A percentile compares a stretch with the other conserved stretches of the same genome.
These are phyloP conservation scores for Rhododendron henanense DNA, from an alignment of 148 eudicot species.

Conservation along the genomic window DNA sequence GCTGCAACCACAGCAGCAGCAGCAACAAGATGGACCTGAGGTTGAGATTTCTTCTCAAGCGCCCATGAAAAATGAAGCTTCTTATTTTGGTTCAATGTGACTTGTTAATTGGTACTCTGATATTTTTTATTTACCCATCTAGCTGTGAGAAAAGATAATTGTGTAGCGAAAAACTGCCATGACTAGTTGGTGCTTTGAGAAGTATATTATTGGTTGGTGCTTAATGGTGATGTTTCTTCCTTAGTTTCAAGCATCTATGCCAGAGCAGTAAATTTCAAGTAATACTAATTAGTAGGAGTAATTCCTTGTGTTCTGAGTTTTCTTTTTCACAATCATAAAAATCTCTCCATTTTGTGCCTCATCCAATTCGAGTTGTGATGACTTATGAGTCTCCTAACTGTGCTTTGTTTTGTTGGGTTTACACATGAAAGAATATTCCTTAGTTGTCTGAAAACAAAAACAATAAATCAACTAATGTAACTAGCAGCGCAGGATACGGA, in stretches of 20 bases:
- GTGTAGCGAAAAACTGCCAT: background rate
- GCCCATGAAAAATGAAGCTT: background rate
- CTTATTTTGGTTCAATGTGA: background rate
- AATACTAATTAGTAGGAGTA: background rate
- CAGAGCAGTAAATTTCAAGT: background rate
- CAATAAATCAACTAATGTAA: too few relatives aligned
- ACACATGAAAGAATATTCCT: too few relatives aligned
- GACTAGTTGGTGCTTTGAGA: background rate
- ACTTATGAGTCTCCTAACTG: too few relatives aligned
- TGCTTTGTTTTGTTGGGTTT: too few relatives aligned
- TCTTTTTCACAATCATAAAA: background rate
- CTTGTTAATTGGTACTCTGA: background rate
- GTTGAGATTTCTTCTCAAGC: background rate
- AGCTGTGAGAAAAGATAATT: background rate
- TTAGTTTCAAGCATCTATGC: background rate
- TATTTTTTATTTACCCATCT: background rate
- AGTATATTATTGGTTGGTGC: background rate
- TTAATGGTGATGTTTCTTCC: background rate
- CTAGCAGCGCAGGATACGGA: too few relatives aligned
- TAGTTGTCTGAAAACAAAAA: too few relatives aligned
- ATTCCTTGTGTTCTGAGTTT: background rate
- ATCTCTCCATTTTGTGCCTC: too few relatives aligned
- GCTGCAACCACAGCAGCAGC: conserved; percentile 5
- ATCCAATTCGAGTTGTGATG: too few relatives aligned
- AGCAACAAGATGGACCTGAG: conserved; percentile 10